phyloP scores from a whole-genome alignment of 106 monocot species.

The Platanthera guangdongensis region DNA sequence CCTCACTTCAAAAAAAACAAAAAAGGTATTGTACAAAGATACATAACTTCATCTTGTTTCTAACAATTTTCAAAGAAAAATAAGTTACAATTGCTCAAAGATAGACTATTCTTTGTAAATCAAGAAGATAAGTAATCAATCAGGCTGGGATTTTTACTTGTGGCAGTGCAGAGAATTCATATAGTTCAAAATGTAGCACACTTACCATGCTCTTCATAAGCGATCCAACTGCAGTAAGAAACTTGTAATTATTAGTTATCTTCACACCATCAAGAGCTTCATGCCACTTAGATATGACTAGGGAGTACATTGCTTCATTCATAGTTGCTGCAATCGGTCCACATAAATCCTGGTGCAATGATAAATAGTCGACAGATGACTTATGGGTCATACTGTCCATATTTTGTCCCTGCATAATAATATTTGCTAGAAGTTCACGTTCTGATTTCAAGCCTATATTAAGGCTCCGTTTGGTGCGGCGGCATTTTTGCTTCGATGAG shows the following conservation, averaged over 20 bases:
- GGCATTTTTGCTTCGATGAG: no score
- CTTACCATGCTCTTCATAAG: constrained; percentile 85
- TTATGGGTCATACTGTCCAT: constrained; percentile 18
- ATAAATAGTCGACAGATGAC: constrained; percentile 20
- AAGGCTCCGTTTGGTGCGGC: no score
- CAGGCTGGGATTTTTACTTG: not conserved
- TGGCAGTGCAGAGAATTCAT: not conserved
- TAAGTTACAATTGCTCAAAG: not conserved
- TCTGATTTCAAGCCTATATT: not conserved
- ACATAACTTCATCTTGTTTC: no score
- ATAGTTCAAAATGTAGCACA: not conserved
- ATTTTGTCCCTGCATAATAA: constrained; percentile 31
- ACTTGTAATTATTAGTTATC: constrained; percentile 60
- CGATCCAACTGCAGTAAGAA: constrained; percentile 62
- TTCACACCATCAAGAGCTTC: constrained; percentile 79
- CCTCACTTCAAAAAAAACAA: no score
- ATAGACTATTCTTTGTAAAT: not conserved
- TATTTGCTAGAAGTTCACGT: not conserved
- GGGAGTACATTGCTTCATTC: constrained; percentile 70
- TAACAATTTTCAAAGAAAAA: not conserved
- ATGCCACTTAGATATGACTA: constrained; percentile 82
- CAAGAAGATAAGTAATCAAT: not conserved
- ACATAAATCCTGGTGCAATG: constrained; percentile 43
- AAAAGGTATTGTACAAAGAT: no score
- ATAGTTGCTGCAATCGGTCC: constrained; percentile 85